phyloP scores from a whole-genome alignment of 2,329 filamentous ascomycete species.

The Botrytis paeoniae region DNA sequence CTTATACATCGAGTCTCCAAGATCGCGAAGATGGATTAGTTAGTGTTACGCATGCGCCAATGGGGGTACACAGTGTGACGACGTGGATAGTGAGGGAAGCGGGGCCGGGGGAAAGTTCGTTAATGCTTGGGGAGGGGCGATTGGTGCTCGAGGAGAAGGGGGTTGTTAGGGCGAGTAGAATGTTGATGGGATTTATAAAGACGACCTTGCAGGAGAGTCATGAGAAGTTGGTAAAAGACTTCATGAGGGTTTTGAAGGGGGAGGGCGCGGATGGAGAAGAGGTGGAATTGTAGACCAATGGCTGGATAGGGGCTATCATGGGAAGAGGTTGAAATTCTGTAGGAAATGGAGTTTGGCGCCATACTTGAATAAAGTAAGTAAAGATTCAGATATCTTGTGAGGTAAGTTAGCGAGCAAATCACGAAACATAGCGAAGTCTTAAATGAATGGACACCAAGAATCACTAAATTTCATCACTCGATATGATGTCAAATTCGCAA shows the following conservation, averaged over 20 bases:
- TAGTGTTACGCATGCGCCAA: constrained; percentile 35
- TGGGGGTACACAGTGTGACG: constrained; percentile 51
- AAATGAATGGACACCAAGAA: neutral
- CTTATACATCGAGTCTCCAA: constrained; percentile 31
- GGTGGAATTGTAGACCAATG: neutral
- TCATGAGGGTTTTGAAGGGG: constrained; percentile 49
- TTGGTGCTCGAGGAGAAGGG: constrained; percentile 79
- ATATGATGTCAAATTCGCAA: neutral
- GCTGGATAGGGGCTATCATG: neutral
- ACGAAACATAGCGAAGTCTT: neutral
- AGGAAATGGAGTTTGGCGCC: neutral
- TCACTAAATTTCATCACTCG: neutral
- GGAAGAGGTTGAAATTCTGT: neutral
- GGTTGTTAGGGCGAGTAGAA: constrained; percentile 72
- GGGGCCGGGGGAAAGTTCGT: constrained; percentile 40
- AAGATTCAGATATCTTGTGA: neutral
- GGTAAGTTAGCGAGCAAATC: neutral
- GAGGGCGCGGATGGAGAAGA: constrained; percentile 6
- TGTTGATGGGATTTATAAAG: constrained; percentile 74
- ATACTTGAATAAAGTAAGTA: neutral
- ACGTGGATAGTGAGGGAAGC: constrained; percentile 69
- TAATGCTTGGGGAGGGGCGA: constrained; percentile 57
- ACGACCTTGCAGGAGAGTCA: constrained; percentile 76
- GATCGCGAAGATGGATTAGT: constrained; percentile 28
- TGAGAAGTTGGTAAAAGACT: constrained; percentile 60